Evolutionary conservation across 2,329 filamentous ascomycete genomes (phyloP), one percentile per base, ranked within the genome.

Genomic region (Pseudogymnoascus sp.): DNA sequence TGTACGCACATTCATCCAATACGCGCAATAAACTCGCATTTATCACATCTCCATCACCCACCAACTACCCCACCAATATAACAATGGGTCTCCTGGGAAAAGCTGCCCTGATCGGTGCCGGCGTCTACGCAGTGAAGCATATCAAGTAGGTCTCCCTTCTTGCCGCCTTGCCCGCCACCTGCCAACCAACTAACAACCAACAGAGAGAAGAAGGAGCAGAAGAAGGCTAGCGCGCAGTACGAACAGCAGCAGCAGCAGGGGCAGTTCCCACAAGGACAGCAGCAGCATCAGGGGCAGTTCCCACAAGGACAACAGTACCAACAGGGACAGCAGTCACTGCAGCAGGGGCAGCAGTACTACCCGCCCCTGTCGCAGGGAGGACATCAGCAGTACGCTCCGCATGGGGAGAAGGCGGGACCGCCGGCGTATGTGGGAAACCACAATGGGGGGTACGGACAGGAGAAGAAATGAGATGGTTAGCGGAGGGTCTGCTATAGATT

Each of bases 91-190:
- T 50, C 8, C n/a, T 50, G 4, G 9, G 5, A 2, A 50, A 50
- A 33, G 44, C 44, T 2, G 44, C 44, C 9, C 1, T 50, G 1
- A 50, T 50, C 26, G 44, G 44, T n/a, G 44, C 44, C n/a, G 44
- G 44, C 8, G n/a, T 50, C 44, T 50, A 50, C n/a, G 44, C 44
- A 31, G 44, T 50, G 31, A 50, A 50, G 44, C 44, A 50, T 9
- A 15, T 31, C n/a, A 50, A 50, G 44, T 50, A 31, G 1, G 44
- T 3, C 8, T 31, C n/a, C 26, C 24, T 13, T 11, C 41, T 13
- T 24, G 7, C 41, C 11, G 5, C 21, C n/a, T n/a, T n/a, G n/a
- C 21, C 21, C 21, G 3, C 21, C 21, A 21, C 21, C 21, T 21
- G 26, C 6, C 44, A 31, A 31, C 26, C 5, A 8, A 50, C 44